Evolutionary conservation across 2,329 filamentous ascomycete species (phyloP), one percentile per base, ranked within the genome.

Genomic region (Penicillium polonicum): DNA sequence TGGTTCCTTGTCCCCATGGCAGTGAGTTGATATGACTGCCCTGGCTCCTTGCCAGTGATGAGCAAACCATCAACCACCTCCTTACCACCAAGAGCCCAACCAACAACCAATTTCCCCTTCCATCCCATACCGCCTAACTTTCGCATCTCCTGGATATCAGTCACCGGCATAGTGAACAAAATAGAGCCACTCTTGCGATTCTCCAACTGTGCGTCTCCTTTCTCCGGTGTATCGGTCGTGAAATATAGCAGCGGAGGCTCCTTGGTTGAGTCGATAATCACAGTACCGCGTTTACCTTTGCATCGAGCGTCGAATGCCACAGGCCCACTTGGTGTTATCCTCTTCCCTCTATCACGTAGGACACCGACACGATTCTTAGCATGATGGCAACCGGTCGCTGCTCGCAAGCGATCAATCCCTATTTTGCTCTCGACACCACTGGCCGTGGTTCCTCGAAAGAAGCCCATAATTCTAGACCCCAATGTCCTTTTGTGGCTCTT

Each of bases 71-170:
- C 90, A 2, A 88, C 85, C 35, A 94, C 84, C 71, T 92, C 86
- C 41, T 85, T 80, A 0, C 85, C 82, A n/a, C 63, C 63, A 66
- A 90, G 81, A 0, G 88, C 87, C 90, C 90, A 94, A 0, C 90
- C 90, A 1, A 94, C 88, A 1, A 93, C 81, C 41, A 94, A 75
- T 77, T 91, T 93, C 1, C 86, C 86, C 74, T 94, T 94, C 90
- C 90, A 94, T 0, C 90, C 90, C 52, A 92, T 80, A 0, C 91
- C 90, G 3, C 90, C 90, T 5, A 92, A 77, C 74, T 95, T 94
- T 70, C 86, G 88, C 56, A 94, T 71, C 70, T 92, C 88, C 50
- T 73, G 77, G 49, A 94, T 87, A 25, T 93, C 88, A 0, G 80
- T 80, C 9, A 94, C 82, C 0, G 88, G 80, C 0, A 93, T 78